A percentile compares a stretch with the other conserved stretches of the same genome.
These are phyloP conservation scores for Amauroascus niger DNA, from an alignment of 2,329 filamentous ascomycete genomes.

Conservation along the genomic window DNA sequence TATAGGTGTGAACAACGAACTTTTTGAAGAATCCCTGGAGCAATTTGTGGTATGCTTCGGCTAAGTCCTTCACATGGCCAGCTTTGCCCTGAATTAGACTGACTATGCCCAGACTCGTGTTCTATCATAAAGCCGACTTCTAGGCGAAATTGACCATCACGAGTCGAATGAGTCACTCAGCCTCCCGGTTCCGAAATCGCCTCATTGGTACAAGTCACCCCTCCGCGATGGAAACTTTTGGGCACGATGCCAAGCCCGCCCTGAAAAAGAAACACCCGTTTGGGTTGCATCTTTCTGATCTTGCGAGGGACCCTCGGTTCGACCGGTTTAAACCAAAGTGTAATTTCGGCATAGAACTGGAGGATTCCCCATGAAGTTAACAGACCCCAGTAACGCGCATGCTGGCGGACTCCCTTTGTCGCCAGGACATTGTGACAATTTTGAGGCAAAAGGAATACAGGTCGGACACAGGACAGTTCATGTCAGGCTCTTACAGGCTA, in stretches of 20 bases:
- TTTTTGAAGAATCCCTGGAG: constrained; percentile 51
- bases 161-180: background rate
- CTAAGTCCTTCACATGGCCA: background rate
- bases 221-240: background rate
- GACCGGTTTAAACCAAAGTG: background rate
- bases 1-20: constrained; percentile 54
- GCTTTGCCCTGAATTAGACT: background rate
- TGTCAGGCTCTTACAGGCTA: background rate
- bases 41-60: constrained; percentile 38
- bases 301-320: background rate
- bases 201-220: constrained; percentile 8
- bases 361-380: background rate
- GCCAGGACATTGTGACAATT: background rate
- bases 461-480: background rate
- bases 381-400: background rate
- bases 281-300: background rate
- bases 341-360: background rate
- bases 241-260: constrained; percentile 1
- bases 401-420: background rate
- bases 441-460: background rate
- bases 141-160: background rate
- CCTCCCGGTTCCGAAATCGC: background rate
- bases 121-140: constrained; percentile 7
- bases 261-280: background rate
- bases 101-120: constrained; percentile 13